Base-by-base conservation (phyloP, 371 early-diverging fungal species). In the Massospora cicadina region DNA sequence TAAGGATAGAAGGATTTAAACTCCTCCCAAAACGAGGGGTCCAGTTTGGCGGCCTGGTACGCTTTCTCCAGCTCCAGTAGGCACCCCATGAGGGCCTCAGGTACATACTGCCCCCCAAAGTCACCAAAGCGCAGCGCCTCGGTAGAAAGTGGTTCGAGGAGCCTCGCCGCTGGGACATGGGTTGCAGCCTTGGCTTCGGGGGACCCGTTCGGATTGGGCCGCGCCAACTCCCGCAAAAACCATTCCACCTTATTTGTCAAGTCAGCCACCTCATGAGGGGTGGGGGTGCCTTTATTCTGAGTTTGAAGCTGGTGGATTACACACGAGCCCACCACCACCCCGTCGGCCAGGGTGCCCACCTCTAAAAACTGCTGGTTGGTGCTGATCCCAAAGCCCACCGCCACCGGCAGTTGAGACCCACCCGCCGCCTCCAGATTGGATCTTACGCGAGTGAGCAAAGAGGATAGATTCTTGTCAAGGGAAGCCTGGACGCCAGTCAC, bases 381-480 rank as follows among this genome's bases (percentile, higher is more conserved):
- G 28, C 88, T 79, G 23, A 98, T 94, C 70, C 98, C 96, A 73
- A 98, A 98, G 33, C 98, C 98, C 33, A 98, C 94, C 21, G 95
- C 98, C 56, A 98, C 76, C 1, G 94, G 91, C 29, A 87, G 68
- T 69, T 87, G 73, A 66, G 88, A 82, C 32, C 62, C 62, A 30
- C 26, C 54, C 1, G 24, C 53, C 3, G n/a, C 32, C 3, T 33
- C 24, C 13, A 63, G 25, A 55, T 63, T 63, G 29, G 63, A 24
- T 33, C 85, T 81, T 71, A 98, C 85, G 58, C 88, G 84, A 1
- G 70, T 68, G 54, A 98, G 69, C 57, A 94, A 74, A 1, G 74
- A 68, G 7, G 88, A 84, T 32, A 96, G 81, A 27, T 86, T 84
- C 5, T 72, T 53, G 65, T 79, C 82, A 58, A 95, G 85, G 13